Percentiles rank a stretch among this genome's conserved stretches.
phyloP scores from a whole-genome alignment of 2,329 filamentous ascomycete species.

The Aspergillus latus region DNA sequence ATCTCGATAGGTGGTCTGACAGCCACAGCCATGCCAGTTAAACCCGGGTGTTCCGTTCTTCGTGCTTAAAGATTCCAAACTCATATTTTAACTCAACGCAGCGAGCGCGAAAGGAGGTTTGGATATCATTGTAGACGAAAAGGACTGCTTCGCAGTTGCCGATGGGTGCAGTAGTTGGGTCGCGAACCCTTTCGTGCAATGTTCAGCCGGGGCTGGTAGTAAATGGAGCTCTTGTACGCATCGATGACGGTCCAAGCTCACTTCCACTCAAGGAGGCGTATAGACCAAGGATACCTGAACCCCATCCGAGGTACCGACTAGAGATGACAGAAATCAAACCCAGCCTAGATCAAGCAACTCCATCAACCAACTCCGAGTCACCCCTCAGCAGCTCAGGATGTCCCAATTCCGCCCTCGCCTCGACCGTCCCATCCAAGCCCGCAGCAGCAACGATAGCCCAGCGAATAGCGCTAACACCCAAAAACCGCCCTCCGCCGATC shows the following conservation, averaged over 20 bases:
- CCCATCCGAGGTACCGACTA: not conserved
- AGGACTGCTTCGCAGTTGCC: no score
- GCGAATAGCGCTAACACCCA: conserved; percentile 63
- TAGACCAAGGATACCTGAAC: no score
- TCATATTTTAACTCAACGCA: not conserved
- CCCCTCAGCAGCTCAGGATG: conserved; percentile 6
- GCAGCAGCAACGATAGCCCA: conserved; percentile 65
- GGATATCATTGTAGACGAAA: no score
- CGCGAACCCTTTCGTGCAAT: no score
- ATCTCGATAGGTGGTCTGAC: conserved; percentile 10
- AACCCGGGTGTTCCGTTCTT: not conserved
- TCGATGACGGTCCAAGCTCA: no score
- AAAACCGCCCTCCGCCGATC: conserved; percentile 46
- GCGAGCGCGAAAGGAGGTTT: no score
- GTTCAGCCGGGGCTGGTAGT: no score
- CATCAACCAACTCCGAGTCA: not conserved
- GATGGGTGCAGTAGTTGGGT: no score
- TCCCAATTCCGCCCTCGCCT: conserved; percentile 20
- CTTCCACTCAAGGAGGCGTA: no score
- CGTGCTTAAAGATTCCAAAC: conserved; percentile 7
- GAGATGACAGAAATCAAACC: no score
- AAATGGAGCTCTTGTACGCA: no score
- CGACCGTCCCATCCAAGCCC: conserved; percentile 51
- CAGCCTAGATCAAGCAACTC: not conserved
- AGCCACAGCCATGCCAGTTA: not conserved